phyloP scores from a whole-genome alignment of 1,139 yeast genomes.

The Suhomyces chickasaworum region DNA sequence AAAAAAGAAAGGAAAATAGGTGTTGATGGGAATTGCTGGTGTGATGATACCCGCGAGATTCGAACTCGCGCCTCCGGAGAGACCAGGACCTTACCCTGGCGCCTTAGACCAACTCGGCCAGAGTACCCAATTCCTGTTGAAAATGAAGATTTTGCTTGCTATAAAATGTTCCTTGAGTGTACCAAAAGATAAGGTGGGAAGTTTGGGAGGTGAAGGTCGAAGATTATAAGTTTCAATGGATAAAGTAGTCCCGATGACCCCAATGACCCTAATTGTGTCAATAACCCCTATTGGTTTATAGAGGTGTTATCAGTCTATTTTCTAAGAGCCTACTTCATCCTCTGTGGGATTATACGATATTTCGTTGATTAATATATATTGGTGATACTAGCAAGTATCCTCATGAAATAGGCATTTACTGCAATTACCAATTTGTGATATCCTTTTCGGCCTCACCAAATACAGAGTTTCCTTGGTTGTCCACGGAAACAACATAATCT shows the following conservation, averaged over 20 bases:
- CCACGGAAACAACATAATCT: slow-evolving; percentile 36
- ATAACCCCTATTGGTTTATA: no score
- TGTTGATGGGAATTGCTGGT: slow-evolving; percentile 22
- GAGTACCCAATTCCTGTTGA: slow-evolving; percentile 43
- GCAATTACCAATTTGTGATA: slow-evolving; percentile 77
- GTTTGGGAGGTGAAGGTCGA: no score
- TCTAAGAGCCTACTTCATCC: no score
- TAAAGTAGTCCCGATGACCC: no score
- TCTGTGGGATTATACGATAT: no score
- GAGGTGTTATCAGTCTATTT: no score
- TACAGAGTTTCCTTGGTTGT: slow-evolving; percentile 66
- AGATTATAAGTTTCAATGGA: no score
- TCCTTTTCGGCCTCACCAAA: slow-evolving; percentile 92
- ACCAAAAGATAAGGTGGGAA: no score
- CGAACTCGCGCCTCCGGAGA: slow-evolving; percentile 62
- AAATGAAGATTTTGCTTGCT: neutral
- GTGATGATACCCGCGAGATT: slow-evolving; percentile 54
- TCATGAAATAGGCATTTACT: neutral
- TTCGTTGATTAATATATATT: neutral
- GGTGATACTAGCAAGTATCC: neutral
- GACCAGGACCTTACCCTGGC: slow-evolving; percentile 58
- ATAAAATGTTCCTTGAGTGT: neutral
- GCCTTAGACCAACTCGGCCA: slow-evolving; percentile 54
- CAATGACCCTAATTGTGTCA: no score
- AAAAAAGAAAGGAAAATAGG: slow-evolving; percentile 18